Evolutionary conservation across 2,329 filamentous ascomycete genomes (phyloP), one percentile per base, ranked within the genome.

Genomic region (Sporothrix sp.): DNA sequence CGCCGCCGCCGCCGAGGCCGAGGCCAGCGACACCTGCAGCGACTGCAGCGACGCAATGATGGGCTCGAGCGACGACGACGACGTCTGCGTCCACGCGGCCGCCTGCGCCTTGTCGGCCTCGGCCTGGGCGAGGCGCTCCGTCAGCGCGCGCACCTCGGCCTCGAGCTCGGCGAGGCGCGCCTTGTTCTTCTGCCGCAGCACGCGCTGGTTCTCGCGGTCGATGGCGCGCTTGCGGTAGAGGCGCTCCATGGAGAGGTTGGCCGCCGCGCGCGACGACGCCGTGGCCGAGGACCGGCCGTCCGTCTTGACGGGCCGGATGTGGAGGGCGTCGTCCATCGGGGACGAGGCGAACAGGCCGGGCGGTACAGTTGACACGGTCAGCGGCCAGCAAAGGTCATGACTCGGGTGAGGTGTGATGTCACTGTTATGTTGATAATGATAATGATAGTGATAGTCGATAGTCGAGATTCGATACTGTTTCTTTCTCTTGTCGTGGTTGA

Each of bases 161-260:
- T 54, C 53, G 20, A 54, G 50, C 46, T 54, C 53, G 20, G 50
- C 50, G 9, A 54, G 50, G 2, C 53, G 46, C 6, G 53, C 37
- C 47, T 54, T 54, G 53, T 54, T 54, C 33, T 54, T 54, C 16
- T 54, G 53, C 7, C 53, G 46, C 20, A 52, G 39, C 14, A 52
- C 47, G 9, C 53, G 51, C 39, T 55, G 50, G 43, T 55, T 55
- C 27, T 52, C 53, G 11, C 53, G 53, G 48, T 55, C 53, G 8
- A 53, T 55, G 7, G 53, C 53, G 18, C 53, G 50, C 35, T 55
- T 55, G 25, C 53, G 42, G 42, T 52, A 53, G 21, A 55, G 50
- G 14, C 48, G 46, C 38, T 55, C 53, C 27, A 53, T 39, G 44
- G 47, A 51, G 23, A 55, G 33, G 39, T 52, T 52, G 43, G 50